Percentiles rank a stretch among this genome's conserved stretches.
Conservation (phyloP, 2,329 filamentous ascomycete genomes). For the Phyllosticta ampelicida region DNA sequence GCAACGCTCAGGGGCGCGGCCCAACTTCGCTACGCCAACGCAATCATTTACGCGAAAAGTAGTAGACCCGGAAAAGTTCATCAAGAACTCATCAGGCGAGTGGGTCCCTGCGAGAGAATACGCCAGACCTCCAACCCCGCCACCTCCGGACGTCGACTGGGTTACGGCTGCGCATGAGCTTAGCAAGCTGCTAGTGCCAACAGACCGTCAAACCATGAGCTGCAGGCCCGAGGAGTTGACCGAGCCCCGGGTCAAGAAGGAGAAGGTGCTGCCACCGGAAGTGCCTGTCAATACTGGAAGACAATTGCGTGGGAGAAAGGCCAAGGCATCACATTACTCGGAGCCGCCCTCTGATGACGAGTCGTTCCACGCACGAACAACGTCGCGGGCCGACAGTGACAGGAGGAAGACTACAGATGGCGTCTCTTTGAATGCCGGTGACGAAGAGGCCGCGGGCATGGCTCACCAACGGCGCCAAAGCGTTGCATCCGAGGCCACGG, state of each 20-base stretch:
- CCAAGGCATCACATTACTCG: conserved; percentile 39
- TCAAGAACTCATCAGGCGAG: conserved; percentile 50
- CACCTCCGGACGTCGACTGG: conserved; percentile 78
- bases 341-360: conserved; percentile 37
- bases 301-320: conserved; percentile 61
- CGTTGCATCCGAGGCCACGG: conserved; percentile 31
- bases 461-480: conserved; percentile 30
- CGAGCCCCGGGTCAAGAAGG: conserved; percentile 47
- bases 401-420: conserved; percentile 28
- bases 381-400: conserved; percentile 17
- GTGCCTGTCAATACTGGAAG: conserved; percentile 40
- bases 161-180: conserved; percentile 72
- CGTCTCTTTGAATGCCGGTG: neutral
- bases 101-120: conserved; percentile 13
- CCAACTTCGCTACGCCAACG: conserved; percentile 79
- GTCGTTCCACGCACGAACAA: conserved; percentile 13
- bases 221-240: conserved; percentile 65
- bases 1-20: conserved; percentile 44
- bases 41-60: conserved; percentile 78
- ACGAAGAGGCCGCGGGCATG: neutral
- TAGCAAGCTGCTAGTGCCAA: conserved; percentile 70
- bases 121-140: conserved; percentile 46
- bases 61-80: conserved; percentile 53
- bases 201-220: conserved; percentile 62
- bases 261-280: conserved; percentile 31